Percentiles rank a stretch among this genome's conserved stretches.
Conservation (phyloP, 2,329 filamentous ascomycete species). For the Knoxdaviesia proteae region DNA sequence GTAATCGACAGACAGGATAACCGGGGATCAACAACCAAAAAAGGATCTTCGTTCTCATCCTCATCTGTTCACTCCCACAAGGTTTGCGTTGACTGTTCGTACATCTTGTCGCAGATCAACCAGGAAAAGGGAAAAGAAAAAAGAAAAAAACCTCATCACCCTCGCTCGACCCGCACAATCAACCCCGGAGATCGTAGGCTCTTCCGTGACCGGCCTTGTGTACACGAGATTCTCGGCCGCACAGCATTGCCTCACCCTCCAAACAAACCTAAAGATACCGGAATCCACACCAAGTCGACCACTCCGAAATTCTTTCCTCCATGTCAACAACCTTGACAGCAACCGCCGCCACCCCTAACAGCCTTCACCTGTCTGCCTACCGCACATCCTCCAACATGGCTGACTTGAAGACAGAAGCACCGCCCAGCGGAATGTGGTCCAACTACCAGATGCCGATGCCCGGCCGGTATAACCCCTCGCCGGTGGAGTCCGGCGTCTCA, state of each 20-base stretch:
- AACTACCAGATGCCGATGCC: constrained; percentile 36
- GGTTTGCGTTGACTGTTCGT: not conserved
- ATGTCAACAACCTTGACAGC: constrained; percentile 28
- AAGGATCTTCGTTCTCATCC: too few relatives aligned
- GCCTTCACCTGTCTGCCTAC: constrained; percentile 37
- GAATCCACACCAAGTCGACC: too few relatives aligned
- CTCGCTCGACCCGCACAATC: too few relatives aligned
- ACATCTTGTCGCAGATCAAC: too few relatives aligned
- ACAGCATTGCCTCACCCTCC: constrained; percentile 1
- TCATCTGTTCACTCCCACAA: too few relatives aligned
- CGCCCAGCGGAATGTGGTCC: constrained; percentile 36
- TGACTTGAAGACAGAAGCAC: constrained; percentile 38
- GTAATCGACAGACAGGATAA: too few relatives aligned
- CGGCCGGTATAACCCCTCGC: constrained; percentile 22
- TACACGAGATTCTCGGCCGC: not conserved
- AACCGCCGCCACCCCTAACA: constrained; percentile 30
- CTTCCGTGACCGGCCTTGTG: not conserved
- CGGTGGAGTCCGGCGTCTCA: constrained; percentile 27
- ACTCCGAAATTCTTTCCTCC: constrained; percentile 16
- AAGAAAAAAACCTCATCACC: not conserved
- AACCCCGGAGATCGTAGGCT: not conserved
- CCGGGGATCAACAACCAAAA: too few relatives aligned
- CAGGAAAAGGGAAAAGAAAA: not conserved
- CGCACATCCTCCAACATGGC: constrained; percentile 20
- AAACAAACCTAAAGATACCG: constrained; percentile 12